A percentile compares a stretch with the other conserved stretches of the same genome.
phyloP scores from a whole-genome alignment of 1,284 basidiomycete species.

The Cutaneotrichosporon cavernicola region DNA sequence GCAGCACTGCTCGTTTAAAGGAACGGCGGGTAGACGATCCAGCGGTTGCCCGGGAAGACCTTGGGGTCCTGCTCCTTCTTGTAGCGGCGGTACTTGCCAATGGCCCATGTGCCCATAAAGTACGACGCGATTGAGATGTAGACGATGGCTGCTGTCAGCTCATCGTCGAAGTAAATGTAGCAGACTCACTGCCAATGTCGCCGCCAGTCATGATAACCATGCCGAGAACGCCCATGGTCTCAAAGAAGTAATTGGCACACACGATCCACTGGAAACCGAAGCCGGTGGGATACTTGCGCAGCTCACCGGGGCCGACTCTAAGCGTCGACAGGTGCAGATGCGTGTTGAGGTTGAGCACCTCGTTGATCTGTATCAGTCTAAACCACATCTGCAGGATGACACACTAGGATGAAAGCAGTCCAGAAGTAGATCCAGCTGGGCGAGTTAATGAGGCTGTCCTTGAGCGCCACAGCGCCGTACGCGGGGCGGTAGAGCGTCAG shows the following conservation, averaged over 20 bases:
- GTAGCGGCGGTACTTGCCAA: constrained; percentile 87
- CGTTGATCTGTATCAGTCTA: constrained; percentile 63
- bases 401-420: constrained; percentile 70
- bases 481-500: constrained; percentile 71
- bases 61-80: constrained; percentile 89
- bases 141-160: constrained; percentile 59
- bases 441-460: constrained; percentile 67
- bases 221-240: constrained; percentile 72
- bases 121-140: constrained; percentile 68
- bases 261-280: constrained; percentile 78
- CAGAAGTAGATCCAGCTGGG: constrained; percentile 68
- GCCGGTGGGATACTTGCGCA: constrained; percentile 76
- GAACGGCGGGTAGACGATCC: constrained; percentile 30
- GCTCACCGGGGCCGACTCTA: constrained; percentile 75
- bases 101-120: constrained; percentile 85
- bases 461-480: constrained; percentile 64
- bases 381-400: constrained; percentile 44
- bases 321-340: constrained; percentile 81
- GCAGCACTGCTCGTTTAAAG: constrained; percentile 4
- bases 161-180: constrained; percentile 10
- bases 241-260: constrained; percentile 95
- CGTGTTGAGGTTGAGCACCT: constrained; percentile 81
- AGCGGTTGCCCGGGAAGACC: constrained; percentile 49
- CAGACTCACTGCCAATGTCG: constrained; percentile 66
- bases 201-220: constrained; percentile 73